Base-by-base conservation (phyloP, 257 asterid species). In the Henckelia pumila region DNA sequence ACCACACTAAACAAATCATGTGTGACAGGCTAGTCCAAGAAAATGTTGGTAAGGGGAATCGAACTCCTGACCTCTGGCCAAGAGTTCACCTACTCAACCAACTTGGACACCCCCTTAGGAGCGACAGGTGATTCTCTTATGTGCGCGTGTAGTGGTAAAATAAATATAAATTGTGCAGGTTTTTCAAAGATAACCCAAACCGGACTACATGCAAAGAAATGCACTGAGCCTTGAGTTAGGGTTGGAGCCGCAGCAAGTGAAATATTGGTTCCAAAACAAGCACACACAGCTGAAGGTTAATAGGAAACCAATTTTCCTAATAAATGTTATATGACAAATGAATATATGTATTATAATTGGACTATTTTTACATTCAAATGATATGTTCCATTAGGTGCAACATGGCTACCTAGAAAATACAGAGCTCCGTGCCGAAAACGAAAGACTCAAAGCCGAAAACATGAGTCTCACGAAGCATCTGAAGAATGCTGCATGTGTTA, bases 221-320 rank as follows among this genome's bases (percentile, higher is more conserved):
- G 80, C 73, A 17, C 78, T 83, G 16, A 25, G 88, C 25, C 25
- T 22, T 1, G 57, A 52, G 14, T 4, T 81, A 8, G 83, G 80
- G 3, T 72, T 81, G 71, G 74, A 76, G 8, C 70, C 73, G 2
- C 19, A 21, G 7, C 83, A 81, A 20, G 77, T 83, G 40, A 83
- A 78, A 8, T 80, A 73, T 66, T 83, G 88, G 88, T 83, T 83
- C 70, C 88, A 83, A 59, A 83, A 83, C 64, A 82, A 82, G 55
- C 79, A 81, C 8, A 73, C 75, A 0, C 77, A 81, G 17, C 26
- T 67, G 66, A 47, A 80, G 74, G 79, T 81, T 60, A 26, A 26
- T 0, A 57, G 16, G n/a, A 29, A 19, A 24, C 0, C 5, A 0
- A 30, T 30, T 1, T 10, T 14, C 16, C 3, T 13, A 11, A 37